Evolutionary conservation across 345 rosid genomes (phyloP).

Genomic region (Populus euphratica): DNA sequence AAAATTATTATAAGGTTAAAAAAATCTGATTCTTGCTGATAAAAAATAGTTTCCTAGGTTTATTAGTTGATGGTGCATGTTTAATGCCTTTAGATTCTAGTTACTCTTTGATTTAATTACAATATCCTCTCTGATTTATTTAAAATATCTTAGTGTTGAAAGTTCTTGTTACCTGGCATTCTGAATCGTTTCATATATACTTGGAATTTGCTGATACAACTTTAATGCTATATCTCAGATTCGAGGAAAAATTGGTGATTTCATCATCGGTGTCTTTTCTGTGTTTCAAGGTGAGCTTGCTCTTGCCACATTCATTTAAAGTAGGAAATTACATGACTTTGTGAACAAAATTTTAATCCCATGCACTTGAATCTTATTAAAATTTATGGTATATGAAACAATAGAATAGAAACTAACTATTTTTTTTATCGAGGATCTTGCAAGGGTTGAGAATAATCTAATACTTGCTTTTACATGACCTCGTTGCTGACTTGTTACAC

Average conservation of each 20-base stretch:
- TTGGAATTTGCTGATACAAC: slow-evolving; percentile 21
- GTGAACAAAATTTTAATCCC: not conserved
- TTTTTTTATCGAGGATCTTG: not conserved
- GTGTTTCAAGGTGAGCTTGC: slow-evolving; percentile 69
- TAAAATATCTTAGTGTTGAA: not conserved
- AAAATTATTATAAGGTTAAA: not conserved
- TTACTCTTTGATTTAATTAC: not conserved
- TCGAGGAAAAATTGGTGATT: slow-evolving; percentile 69
- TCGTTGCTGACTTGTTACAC: not conserved
- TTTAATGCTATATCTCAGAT: slow-evolving; percentile 39
- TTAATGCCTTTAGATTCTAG: not conserved
- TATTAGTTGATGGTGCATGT: not conserved
- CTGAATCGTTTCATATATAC: not conserved
- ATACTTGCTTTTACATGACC: not conserved
- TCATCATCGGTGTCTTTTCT: slow-evolving; percentile 68
- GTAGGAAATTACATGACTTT: not conserved
- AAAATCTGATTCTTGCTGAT: not conserved
- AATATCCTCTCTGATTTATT: not conserved
- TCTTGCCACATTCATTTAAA: not conserved
- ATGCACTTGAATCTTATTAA: not conserved
- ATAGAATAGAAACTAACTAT: not conserved
- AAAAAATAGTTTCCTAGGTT: not conserved
- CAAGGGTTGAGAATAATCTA: not conserved
- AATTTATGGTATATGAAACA: not conserved
- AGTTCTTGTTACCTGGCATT: not conserved